phyloP scores from a whole-genome alignment of 78 protist species.

The Pelomyxa schiedti region DNA sequence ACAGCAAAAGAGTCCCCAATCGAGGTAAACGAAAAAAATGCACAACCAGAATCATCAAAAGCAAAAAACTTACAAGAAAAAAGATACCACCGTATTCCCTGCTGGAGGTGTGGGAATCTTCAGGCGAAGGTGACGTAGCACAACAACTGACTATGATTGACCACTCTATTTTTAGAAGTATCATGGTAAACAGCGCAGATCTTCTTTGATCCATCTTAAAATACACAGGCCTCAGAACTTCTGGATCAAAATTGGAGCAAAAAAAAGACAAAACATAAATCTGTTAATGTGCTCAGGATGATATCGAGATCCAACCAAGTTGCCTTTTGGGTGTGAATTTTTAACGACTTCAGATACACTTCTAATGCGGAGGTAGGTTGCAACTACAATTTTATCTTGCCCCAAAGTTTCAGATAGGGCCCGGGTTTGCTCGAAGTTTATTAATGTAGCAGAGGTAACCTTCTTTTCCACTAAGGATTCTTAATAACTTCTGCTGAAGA shows the following conservation, averaged over 20 bases:
- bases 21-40: no score
- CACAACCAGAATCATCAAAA: slow-evolving; percentile 19
- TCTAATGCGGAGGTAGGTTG: no score
- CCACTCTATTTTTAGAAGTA: slow-evolving; percentile 34
- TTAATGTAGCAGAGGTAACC: background rate
- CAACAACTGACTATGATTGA: slow-evolving; percentile 64
- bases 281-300: slow-evolving; percentile 37
- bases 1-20: background rate
- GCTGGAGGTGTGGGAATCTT: slow-evolving; percentile 11
- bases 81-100: slow-evolving; percentile 29
- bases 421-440: background rate
- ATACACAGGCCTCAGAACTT: slow-evolving; percentile 42
- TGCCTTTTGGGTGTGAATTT: slow-evolving; percentile 17
- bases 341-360: no score
- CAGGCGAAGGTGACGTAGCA: slow-evolving; percentile 64
- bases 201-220: no score
- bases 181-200: no score
- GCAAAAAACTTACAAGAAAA: slow-evolving; percentile 55
- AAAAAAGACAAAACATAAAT: slow-evolving; percentile 42
- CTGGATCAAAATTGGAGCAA: slow-evolving; percentile 64
- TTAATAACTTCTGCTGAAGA: no score
- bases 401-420: background rate
- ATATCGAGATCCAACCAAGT: slow-evolving; percentile 42
- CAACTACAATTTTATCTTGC: background rate
- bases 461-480: no score